These are phyloP conservation scores for Helicocarpus griseus DNA, from an alignment of 2,329 filamentous ascomycete genomes.

Conservation along the genomic window DNA sequence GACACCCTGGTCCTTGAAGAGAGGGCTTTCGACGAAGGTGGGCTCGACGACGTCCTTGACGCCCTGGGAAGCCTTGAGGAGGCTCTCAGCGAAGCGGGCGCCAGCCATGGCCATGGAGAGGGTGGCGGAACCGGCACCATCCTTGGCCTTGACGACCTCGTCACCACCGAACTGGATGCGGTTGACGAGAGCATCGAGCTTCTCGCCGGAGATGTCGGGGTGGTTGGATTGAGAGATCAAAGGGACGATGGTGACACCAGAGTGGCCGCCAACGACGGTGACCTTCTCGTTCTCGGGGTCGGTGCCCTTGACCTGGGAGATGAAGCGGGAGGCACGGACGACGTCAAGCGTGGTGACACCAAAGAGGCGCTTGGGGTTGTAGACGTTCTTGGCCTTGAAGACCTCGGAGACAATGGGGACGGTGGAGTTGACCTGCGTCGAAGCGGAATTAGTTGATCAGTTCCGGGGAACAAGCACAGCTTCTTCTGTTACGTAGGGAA, in stretches of 20 bases:
- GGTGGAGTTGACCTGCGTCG: constrained; percentile 76
- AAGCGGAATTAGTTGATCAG: neutral
- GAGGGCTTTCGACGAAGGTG: constrained; percentile 90
- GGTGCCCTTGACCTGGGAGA: constrained; percentile 83
- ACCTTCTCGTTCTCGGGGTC: constrained; percentile 91
- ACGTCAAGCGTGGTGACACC: constrained; percentile 99
- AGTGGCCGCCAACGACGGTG: constrained; percentile 94
- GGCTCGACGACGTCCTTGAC: constrained; percentile 94
- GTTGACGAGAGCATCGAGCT: constrained; percentile 67
- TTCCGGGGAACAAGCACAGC: neutral
- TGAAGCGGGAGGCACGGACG: constrained; percentile 95
- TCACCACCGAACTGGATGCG: constrained; percentile 98
- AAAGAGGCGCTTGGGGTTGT: constrained; percentile 98
- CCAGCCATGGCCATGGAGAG: constrained; percentile 99
- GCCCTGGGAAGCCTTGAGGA: constrained; percentile 86
- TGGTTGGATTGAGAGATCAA: constrained; percentile 92
- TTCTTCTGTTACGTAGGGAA: constrained; percentile 2
- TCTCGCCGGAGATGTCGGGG: constrained; percentile 68
- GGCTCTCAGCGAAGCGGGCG: constrained; percentile 72
- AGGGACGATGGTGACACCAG: constrained; percentile 94
- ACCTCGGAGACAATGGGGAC: constrained; percentile 96
- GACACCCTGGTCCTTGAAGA: constrained; percentile 97
- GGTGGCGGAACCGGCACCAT: constrained; percentile 90
- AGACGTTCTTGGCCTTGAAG: constrained; percentile 90
- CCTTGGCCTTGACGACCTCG: constrained; percentile 98